Conservation (phyloP, 768 basidiomycete species). For the Amanita fuliginea region DNA sequence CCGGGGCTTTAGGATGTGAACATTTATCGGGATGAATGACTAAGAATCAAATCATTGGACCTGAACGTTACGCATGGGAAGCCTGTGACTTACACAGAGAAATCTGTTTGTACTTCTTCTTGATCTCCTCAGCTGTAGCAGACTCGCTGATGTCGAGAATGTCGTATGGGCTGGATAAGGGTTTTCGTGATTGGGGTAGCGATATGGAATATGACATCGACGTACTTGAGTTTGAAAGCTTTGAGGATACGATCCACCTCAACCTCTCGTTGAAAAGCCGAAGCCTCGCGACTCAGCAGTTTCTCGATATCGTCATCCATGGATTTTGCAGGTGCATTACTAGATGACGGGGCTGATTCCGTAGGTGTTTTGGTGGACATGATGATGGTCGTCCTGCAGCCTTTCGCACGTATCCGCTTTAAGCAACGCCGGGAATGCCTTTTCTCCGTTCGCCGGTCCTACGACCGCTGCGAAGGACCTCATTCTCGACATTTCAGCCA, state of each 20-base stretch:
- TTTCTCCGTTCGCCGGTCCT: background rate
- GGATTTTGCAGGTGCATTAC: conserved; percentile 2
- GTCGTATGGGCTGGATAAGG: conserved; percentile 71
- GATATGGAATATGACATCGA: conserved; percentile 9
- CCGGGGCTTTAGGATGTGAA: conserved; percentile 74
- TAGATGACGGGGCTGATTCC: conserved; percentile 8
- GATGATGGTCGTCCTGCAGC: background rate
- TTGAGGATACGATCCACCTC: conserved; percentile 88
- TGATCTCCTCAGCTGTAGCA: conserved; percentile 72
- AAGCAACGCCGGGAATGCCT: background rate
- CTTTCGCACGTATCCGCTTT: background rate
- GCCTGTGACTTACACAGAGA: conserved; percentile 57
- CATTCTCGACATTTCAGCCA: background rate
- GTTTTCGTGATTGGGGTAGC: background rate
- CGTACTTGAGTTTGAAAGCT: conserved; percentile 94
- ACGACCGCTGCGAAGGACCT: background rate
- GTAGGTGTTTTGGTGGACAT: conserved; percentile 8
- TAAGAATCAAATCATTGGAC: conserved; percentile 18
- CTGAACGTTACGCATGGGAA: background rate
- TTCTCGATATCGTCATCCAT: conserved; percentile 63
- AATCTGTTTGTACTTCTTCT: conserved; percentile 78
- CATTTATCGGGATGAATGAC: conserved; percentile 99
- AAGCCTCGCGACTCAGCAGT: conserved; percentile 68
- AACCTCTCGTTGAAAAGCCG: conserved; percentile 77
- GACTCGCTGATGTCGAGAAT: conserved; percentile 71